These are phyloP conservation scores for Seminavis robusta DNA, from an alignment of 108 stramenopile species.

Conservation along the genomic window DNA sequence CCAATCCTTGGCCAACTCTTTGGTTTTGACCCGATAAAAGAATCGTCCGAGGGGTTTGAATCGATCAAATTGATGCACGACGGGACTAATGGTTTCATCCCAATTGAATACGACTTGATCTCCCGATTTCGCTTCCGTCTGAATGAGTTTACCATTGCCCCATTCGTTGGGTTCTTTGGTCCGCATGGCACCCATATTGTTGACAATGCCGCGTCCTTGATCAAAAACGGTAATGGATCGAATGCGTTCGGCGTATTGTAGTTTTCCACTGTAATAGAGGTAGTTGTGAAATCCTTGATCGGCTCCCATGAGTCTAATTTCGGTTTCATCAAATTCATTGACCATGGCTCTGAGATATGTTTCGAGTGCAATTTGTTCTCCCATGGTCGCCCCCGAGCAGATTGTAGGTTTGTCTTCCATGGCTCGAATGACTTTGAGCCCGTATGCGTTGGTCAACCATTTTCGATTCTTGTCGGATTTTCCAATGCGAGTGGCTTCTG, in stretches of 20 bases:
- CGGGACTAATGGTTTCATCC: conserved; percentile 39
- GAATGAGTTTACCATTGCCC: conserved; percentile 39
- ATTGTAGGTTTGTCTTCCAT: conserved; percentile 45
- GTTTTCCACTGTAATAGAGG: conserved; percentile 45
- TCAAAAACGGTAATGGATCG: conserved; percentile 38
- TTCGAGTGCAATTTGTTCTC: conserved; percentile 51
- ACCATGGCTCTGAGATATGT: conserved; percentile 54
- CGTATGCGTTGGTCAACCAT: conserved; percentile 55
- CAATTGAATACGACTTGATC: conserved; percentile 37
- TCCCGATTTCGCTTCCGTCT: not conserved
- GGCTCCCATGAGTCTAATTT: conserved; percentile 43
- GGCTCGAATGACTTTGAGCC: conserved; percentile 17
- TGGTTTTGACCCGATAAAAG: too few species aligned
- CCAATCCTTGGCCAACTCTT: too few species aligned
- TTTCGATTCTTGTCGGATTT: conserved; percentile 35
- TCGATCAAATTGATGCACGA: conserved; percentile 66
- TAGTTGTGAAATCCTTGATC: conserved; percentile 72
- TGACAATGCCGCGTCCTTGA: conserved; percentile 52
- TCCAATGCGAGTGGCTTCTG: conserved; percentile 46
- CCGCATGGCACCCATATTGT: conserved; percentile 57
- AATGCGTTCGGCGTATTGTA: conserved; percentile 32
- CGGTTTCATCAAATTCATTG: conserved; percentile 44
- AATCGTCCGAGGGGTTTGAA: conserved; percentile 23
- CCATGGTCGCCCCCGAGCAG: conserved; percentile 59
- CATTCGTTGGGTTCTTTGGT: conserved; percentile 25